phyloP scores from a whole-genome alignment of 2,329 filamentous ascomycete species.

The Thelonectria discophora region DNA sequence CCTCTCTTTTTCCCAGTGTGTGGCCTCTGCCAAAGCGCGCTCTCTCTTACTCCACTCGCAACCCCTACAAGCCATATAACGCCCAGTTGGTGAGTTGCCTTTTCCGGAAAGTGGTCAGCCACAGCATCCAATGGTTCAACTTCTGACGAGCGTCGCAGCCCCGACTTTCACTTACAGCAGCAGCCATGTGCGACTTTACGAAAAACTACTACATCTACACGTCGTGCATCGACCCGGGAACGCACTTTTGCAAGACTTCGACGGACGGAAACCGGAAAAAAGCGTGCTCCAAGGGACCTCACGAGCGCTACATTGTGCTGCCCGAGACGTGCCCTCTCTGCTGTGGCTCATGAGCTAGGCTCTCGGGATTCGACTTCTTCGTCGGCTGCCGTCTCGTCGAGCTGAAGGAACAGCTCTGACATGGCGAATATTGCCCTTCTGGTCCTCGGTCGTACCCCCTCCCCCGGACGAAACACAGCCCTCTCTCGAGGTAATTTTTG shows the following conservation, averaged over 20 bases:
- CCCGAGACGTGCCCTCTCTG: constrained; percentile 67
- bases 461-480: constrained; percentile 10
- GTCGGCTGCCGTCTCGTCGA: constrained; percentile 1
- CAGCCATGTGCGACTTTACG: constrained; percentile 70
- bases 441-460: neutral
- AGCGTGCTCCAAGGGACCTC: constrained; percentile 70
- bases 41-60: constrained; percentile 12
- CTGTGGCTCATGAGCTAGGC: constrained; percentile 49
- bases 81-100: constrained; percentile 26
- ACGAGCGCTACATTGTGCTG: constrained; percentile 78
- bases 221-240: constrained; percentile 72
- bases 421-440: neutral
- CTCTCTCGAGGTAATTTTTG: neutral
- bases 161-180: constrained; percentile 1
- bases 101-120: constrained; percentile 22
- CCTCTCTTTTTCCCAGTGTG: neutral
- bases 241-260: constrained; percentile 76
- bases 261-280: constrained; percentile 70
- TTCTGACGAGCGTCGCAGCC: constrained; percentile 11
- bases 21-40: constrained; percentile 2
- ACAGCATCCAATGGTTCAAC: constrained; percentile 4
- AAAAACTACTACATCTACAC: constrained; percentile 83
- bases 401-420: neutral
- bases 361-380: neutral
- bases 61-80: constrained; percentile 14